These are phyloP conservation scores for Rhodotorula sp. DNA, from an alignment of 1,284 basidiomycete genomes.

Conservation along the genomic window DNA sequence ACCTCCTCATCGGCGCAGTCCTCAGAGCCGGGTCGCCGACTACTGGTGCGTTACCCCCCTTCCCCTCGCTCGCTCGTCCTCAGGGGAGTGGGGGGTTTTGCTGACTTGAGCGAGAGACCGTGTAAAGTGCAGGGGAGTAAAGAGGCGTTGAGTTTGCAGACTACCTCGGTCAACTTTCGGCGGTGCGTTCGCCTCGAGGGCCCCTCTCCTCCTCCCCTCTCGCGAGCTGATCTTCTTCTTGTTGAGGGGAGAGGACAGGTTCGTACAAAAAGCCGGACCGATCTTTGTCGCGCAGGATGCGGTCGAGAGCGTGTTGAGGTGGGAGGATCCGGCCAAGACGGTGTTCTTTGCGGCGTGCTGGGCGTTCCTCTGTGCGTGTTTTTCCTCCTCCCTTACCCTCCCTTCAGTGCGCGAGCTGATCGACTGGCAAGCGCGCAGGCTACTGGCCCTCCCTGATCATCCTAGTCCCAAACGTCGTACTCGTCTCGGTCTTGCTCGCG, in stretches of 20 bases:
- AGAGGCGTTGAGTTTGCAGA: conserved; percentile 36
- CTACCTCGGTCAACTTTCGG: conserved; percentile 41
- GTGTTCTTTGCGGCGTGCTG: conserved; percentile 39
- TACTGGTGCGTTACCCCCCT: neutral
- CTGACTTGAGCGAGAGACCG: neutral
- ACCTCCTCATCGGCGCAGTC: conserved; percentile 17
- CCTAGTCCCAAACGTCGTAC: conserved; percentile 36
- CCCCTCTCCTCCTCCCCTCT: neutral
- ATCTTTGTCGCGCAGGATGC: conserved; percentile 43
- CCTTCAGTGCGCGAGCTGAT: neutral
- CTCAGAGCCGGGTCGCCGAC: conserved; percentile 11
- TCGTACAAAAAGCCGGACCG: conserved; percentile 45
- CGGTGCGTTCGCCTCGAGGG: conserved; percentile 16
- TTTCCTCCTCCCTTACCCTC: too few species aligned
- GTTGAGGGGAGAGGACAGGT: conserved; percentile 9
- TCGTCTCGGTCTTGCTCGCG: conserved; percentile 38
- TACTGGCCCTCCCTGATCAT: conserved; percentile 37
- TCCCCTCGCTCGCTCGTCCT: neutral
- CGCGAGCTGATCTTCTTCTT: too few species aligned
- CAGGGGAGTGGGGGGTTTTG: too few species aligned
- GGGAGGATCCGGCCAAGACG: conserved; percentile 43
- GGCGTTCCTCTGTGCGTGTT: conserved; percentile 41
- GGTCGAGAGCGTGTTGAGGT: conserved; percentile 41
- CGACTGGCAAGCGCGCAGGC: conserved; percentile 22
- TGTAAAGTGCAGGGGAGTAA: conserved; percentile 34